Evolutionary conservation across 2,329 filamentous ascomycete species (phyloP).

Genomic region (Aspergillus neotritici): DNA sequence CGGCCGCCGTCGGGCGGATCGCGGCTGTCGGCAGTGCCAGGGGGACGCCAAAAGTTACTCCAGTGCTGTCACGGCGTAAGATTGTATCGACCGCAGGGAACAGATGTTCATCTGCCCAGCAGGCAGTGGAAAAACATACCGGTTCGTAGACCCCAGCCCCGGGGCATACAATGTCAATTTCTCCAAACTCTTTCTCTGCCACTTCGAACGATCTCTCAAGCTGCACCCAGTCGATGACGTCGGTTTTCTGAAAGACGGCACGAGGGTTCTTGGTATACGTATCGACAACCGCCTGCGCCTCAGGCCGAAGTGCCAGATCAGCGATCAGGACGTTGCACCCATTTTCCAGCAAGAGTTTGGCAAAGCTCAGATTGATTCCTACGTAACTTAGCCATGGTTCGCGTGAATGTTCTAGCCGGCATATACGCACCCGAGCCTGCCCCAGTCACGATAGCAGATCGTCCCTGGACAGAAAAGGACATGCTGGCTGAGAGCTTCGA

Average conservation of each 20-base stretch:
- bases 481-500: constrained; percentile 16
- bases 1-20: constrained; percentile 37
- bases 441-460: constrained; percentile 51
- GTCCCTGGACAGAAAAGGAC: constrained; percentile 39
- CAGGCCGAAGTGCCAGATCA: constrained; percentile 41
- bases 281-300: constrained; percentile 38
- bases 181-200: constrained; percentile 45
- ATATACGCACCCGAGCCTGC: constrained; percentile 46
- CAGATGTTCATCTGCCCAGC: background rate
- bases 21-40: constrained; percentile 37
- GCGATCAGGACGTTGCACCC: constrained; percentile 45
- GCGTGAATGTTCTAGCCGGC: background rate
- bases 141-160: constrained; percentile 44
- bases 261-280: constrained; percentile 30
- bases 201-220: constrained; percentile 47
- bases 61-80: constrained; percentile 31
- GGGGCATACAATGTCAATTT: constrained; percentile 43
- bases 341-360: constrained; percentile 39
- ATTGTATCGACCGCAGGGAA: no score
- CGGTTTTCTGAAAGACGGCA: constrained; percentile 43
- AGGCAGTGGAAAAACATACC: constrained; percentile 20
- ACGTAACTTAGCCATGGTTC: constrained; percentile 3
- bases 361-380: constrained; percentile 46
- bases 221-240: constrained; percentile 47
- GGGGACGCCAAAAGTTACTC: constrained; percentile 48